phyloP scores from a whole-genome alignment of 768 basidiomycete genomes.

The Strobilomyces dryophilus region DNA sequence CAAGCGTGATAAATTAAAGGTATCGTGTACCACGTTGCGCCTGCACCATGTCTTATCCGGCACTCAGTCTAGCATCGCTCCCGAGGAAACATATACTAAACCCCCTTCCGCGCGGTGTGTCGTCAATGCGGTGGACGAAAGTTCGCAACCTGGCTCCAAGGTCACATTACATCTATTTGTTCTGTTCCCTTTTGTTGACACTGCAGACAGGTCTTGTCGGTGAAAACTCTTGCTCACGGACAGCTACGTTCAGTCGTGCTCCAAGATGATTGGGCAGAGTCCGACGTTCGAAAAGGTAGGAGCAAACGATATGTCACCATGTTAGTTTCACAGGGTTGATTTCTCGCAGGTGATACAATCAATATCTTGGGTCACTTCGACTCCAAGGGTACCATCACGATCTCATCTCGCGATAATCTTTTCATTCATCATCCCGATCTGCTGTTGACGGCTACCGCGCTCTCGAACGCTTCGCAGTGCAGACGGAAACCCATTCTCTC shows the following conservation, averaged over 20 bases:
- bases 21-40: not conserved
- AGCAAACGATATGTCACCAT: not conserved
- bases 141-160: conserved; percentile 22
- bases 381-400: conserved; percentile 42
- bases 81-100: conserved; percentile 22
- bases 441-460: conserved; percentile 84
- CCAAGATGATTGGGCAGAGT: conserved; percentile 72
- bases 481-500: conserved; percentile 82
- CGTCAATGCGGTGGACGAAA: conserved; percentile 45
- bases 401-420: conserved; percentile 62
- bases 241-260: conserved; percentile 53
- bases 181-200: not conserved
- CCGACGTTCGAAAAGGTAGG: conserved; percentile 59
- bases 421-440: conserved; percentile 91
- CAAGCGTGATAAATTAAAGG: conserved; percentile 17
- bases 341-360: conserved; percentile 65
- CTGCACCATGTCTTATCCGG: conserved; percentile 1
- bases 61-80: conserved; percentile 10
- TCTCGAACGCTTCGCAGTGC: conserved; percentile 82
- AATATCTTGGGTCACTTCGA: conserved; percentile 63
- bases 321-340: not conserved
- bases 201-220: conserved; percentile 43
- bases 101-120: conserved; percentile 52
- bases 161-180: conserved; percentile 1
- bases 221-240: conserved; percentile 38